These are phyloP conservation scores for Chaetomium cochliodes DNA, from an alignment of 495 filamentous ascomycete genomes.

Conservation along the genomic window DNA sequence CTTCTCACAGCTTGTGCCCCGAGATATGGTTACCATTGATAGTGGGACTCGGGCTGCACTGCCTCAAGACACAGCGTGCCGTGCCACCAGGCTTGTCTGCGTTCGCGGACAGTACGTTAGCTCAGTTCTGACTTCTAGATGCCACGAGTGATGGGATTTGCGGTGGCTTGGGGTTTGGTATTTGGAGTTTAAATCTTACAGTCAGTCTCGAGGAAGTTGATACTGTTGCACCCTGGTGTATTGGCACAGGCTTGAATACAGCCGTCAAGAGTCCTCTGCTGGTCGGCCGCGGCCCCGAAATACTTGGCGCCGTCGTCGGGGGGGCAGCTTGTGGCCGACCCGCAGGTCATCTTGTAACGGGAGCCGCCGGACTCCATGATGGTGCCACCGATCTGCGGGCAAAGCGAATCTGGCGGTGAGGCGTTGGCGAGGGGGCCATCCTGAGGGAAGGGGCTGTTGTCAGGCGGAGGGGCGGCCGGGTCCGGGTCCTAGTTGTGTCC, in stretches of 20 bases:
- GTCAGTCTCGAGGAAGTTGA: too few relatives aligned
- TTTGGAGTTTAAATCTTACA: too few relatives aligned
- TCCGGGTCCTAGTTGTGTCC: not conserved
- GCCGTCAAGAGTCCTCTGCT: constrained; percentile 4
- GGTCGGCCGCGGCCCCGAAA: not conserved
- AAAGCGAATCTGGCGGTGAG: not conserved
- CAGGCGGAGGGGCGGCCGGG: not conserved
- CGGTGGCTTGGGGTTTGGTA: too few relatives aligned
- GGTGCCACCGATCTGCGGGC: not conserved
- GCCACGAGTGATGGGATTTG: not conserved
- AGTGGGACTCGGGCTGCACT: not conserved
- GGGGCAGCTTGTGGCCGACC: not conserved
- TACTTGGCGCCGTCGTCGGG: too few relatives aligned
- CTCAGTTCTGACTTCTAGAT: not conserved
- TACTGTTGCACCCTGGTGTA: not conserved
- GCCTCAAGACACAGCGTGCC: constrained; percentile 2
- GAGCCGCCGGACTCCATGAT: not conserved
- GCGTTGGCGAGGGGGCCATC: not conserved
- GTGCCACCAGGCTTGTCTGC: not conserved
- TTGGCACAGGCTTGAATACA: not conserved
- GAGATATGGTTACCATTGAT: not conserved
- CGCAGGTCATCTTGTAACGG: not conserved
- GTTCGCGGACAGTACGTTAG: not conserved
- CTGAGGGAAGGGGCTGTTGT: constrained; percentile 8
- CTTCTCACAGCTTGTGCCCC: not conserved